A percentile compares a stretch with the other conserved stretches of the same genome.
Conservation (phyloP, 2,329 filamentous ascomycete genomes). For the Pseudocercospora musae region DNA sequence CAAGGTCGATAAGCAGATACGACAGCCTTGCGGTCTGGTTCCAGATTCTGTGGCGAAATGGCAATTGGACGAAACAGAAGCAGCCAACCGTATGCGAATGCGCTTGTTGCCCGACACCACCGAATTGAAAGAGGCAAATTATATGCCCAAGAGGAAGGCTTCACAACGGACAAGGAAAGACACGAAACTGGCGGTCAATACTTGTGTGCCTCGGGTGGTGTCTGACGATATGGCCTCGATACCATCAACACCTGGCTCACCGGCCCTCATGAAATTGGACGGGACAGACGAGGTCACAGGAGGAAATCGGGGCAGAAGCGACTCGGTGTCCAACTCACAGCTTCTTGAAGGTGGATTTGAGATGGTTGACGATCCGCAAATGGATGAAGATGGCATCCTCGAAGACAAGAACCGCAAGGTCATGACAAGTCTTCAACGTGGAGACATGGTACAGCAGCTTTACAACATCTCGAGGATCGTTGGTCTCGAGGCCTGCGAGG, state of each 20-base stretch:
- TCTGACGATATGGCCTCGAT: slow-evolving; percentile 26
- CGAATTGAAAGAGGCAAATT: slow-evolving; percentile 62
- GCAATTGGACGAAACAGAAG: slow-evolving; percentile 94
- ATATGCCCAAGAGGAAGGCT: slow-evolving; percentile 79
- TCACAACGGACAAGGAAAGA: slow-evolving; percentile 46
- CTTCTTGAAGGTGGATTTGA: slow-evolving; percentile 86
- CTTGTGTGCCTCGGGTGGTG: slow-evolving; percentile 29
- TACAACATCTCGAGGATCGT: slow-evolving; percentile 95
- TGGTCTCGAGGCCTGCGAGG: slow-evolving; percentile 89
- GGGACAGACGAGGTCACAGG: slow-evolving; percentile 28
- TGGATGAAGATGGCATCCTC: slow-evolving; percentile 71
- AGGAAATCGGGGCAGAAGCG: slow-evolving; percentile 36
- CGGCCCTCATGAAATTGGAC: slow-evolving; percentile 10
- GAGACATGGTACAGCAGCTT: slow-evolving; percentile 87
- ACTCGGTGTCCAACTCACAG: slow-evolving; percentile 42
- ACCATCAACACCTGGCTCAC: slow-evolving; percentile 13
- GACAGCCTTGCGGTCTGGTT: slow-evolving; percentile 77
- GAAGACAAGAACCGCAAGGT: slow-evolving; percentile 99
- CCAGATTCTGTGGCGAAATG: slow-evolving; percentile 68
- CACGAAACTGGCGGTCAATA: slow-evolving; percentile 30
- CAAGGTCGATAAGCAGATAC: slow-evolving; percentile 74
- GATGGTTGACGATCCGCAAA: slow-evolving; percentile 88
- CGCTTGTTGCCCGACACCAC: slow-evolving; percentile 77
- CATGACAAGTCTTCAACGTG: slow-evolving; percentile 85
- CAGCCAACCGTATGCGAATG: slow-evolving; percentile 89